Evolutionary conservation across 768 basidiomycete species (phyloP), one percentile per base, ranked within the genome.

Genomic region (Auriscalpium microsporum): DNA sequence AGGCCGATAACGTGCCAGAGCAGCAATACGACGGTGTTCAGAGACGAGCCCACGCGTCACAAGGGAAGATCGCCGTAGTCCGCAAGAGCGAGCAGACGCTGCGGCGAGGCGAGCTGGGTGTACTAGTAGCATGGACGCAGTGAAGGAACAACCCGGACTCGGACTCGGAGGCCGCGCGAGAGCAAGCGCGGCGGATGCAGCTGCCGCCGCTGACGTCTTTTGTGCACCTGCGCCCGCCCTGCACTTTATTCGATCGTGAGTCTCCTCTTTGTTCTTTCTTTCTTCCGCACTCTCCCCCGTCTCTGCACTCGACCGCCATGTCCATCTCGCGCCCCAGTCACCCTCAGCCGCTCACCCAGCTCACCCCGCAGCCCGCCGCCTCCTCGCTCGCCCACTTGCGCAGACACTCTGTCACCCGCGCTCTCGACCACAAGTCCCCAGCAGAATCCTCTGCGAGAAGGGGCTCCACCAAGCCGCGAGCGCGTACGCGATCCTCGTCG

Each of bases 401-500:
- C 40, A 42, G 40, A 42, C 13, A 42, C 17, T 42, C 40, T 1
- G 40, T 7, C 40, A 42, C 14, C 40, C 40, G 17, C 40, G 2
- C 17, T 4, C 40, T 7, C 3, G 40, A 14, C 40, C 3, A 7
- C 40, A 13, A 8, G 40, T 8, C 13, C 4, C 40, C 40, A 42
- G 3, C 14, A 3, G 40, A 42, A 42, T 7, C 17, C 40, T 17
- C 40, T 3, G 2, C 17, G 13, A 4, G 28, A 28, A 28, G 28
- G 28, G 28, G 28, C 50, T n/a, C 34, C 36, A 50, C 34, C 50
- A 50, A 33, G 34, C 50, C 54, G 11, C 45, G 44, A 11, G 19
- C 48, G 5, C 59, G 59, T 51, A 58, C 49, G 44, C 59, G 57
- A 17, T 51, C 59, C 1, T 55, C 58, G 10, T 54, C 52, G 8